Evolutionary conservation across 2,329 filamentous ascomycete genomes (phyloP).

Genomic region (Alternaria gansuensis): DNA sequence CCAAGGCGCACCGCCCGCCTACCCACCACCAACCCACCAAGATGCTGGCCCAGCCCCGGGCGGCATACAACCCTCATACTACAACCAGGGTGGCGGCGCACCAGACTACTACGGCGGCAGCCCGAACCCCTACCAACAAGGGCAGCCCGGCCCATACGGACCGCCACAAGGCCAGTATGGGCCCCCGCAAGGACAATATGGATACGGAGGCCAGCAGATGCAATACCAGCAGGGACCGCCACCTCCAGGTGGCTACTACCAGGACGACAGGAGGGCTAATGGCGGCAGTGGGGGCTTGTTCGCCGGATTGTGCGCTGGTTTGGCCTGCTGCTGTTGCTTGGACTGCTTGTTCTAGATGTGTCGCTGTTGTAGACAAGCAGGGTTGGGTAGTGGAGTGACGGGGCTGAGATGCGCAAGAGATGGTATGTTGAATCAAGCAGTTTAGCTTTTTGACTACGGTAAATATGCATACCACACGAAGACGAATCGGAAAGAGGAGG

Average conservation of each 20-base stretch:
- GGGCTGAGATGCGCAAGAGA: not conserved
- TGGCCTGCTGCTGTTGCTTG: conserved; percentile 64
- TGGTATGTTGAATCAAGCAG: not conserved
- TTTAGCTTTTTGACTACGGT: not conserved
- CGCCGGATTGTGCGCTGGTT: conserved; percentile 55
- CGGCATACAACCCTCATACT: conserved; percentile 29
- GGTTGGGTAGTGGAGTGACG: not conserved
- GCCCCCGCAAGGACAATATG: conserved; percentile 36
- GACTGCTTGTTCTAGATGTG: conserved; percentile 58
- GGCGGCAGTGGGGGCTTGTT: conserved; percentile 53
- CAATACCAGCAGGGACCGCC: conserved; percentile 48
- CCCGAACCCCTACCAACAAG: conserved; percentile 38
- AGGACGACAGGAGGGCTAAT: conserved; percentile 42
- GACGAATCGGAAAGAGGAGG: not conserved
- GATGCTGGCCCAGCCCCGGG: conserved; percentile 38
- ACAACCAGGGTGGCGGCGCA: conserved; percentile 29
- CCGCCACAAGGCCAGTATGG: conserved; percentile 30
- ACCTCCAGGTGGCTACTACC: conserved; percentile 53
- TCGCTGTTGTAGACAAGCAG: not conserved
- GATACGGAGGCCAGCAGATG: conserved; percentile 50
- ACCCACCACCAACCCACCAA: conserved; percentile 47
- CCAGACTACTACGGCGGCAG: conserved; percentile 35
- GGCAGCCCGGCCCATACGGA: conserved; percentile 31
- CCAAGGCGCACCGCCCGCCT: conserved; percentile 46
- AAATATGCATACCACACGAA: conserved; percentile 1